A percentile compares a stretch with the other conserved stretches of the same genome.
Conservation (phyloP, 2,329 filamentous ascomycete genomes). For the Catunica adiposa region DNA sequence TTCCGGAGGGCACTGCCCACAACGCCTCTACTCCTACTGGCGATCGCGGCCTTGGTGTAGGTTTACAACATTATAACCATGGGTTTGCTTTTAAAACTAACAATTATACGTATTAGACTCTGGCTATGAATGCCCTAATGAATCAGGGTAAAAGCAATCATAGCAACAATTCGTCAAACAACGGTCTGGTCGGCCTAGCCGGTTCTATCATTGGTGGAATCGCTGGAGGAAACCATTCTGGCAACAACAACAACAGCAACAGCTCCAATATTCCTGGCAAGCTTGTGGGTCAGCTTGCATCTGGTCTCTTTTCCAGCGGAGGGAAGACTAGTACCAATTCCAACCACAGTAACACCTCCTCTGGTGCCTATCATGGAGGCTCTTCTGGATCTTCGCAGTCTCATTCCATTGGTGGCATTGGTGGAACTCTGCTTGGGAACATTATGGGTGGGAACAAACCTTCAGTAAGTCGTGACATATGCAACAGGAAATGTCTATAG, state of each 20-base stretch:
- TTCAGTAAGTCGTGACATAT: slow-evolving; percentile 20
- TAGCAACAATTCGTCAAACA: slow-evolving; percentile 22
- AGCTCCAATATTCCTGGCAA: slow-evolving; percentile 28
- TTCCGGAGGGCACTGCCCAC: slow-evolving; percentile 27
- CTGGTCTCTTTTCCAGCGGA: slow-evolving; percentile 35
- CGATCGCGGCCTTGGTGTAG: slow-evolving; percentile 49
- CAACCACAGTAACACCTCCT: slow-evolving; percentile 23
- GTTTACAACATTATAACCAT: slow-evolving; percentile 21
- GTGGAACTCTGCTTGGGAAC: slow-evolving; percentile 37
- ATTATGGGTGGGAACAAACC: slow-evolving; percentile 36
- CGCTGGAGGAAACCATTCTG: slow-evolving; percentile 19
- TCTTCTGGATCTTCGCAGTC: slow-evolving; percentile 19
- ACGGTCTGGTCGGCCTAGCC: slow-evolving; percentile 30
- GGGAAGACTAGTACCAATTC: slow-evolving; percentile 23
- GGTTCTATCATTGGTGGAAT: slow-evolving; percentile 30
- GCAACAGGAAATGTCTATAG: background rate
- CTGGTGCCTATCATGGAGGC: slow-evolving; percentile 17
- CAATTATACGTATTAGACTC: slow-evolving; percentile 27
- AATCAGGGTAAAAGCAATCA: slow-evolving; percentile 29
- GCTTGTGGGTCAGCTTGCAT: slow-evolving; percentile 40
- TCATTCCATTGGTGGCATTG: slow-evolving; percentile 29
- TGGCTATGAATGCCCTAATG: slow-evolving; percentile 44
- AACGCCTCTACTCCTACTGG: slow-evolving; percentile 34
- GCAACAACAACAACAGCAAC: slow-evolving; percentile 19
- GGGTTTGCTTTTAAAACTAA: background rate